phyloP scores from a whole-genome alignment of 1,284 basidiomycete genomes.

The Vanrija sp. region DNA sequence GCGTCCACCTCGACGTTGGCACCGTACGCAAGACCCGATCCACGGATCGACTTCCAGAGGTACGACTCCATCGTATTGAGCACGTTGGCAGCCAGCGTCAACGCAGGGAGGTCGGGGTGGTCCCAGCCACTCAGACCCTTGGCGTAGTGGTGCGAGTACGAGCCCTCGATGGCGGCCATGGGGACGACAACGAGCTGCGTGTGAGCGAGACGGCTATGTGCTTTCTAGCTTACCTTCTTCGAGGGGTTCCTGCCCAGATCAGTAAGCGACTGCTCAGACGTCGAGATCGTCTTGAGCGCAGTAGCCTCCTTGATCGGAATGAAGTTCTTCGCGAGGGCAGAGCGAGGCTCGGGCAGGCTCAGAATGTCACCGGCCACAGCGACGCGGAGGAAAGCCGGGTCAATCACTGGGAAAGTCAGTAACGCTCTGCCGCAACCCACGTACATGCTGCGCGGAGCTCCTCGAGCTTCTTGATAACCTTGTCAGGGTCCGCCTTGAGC shows the following conservation, averaged over 20 bases:
- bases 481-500: constrained; percentile 69
- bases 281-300: constrained; percentile 63
- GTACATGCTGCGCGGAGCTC: constrained; percentile 64
- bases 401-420: constrained; percentile 58
- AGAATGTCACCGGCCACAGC: constrained; percentile 83
- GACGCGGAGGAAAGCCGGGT: constrained; percentile 77
- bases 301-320: constrained; percentile 55
- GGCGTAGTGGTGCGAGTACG: constrained; percentile 75
- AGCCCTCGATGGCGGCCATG: constrained; percentile 90
- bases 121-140: constrained; percentile 71
- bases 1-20: constrained; percentile 73
- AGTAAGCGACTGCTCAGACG: constrained; percentile 68
- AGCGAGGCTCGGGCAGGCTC: constrained; percentile 65
- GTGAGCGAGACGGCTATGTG: too few species aligned
- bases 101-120: constrained; percentile 78
- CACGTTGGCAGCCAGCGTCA: constrained; percentile 79
- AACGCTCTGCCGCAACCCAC: constrained; percentile 36
- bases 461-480: constrained; percentile 69
- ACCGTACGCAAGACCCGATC: constrained; percentile 90
- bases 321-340: constrained; percentile 68
- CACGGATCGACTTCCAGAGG: constrained; percentile 88
- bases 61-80: constrained; percentile 93
- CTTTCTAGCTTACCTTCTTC: constrained; percentile 57
- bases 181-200: constrained; percentile 74
- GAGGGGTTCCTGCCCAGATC: constrained; percentile 67